These are phyloP conservation scores for Arthrobotrys megalospora DNA, from an alignment of 2,329 filamentous ascomycete species.

Conservation along the genomic window DNA sequence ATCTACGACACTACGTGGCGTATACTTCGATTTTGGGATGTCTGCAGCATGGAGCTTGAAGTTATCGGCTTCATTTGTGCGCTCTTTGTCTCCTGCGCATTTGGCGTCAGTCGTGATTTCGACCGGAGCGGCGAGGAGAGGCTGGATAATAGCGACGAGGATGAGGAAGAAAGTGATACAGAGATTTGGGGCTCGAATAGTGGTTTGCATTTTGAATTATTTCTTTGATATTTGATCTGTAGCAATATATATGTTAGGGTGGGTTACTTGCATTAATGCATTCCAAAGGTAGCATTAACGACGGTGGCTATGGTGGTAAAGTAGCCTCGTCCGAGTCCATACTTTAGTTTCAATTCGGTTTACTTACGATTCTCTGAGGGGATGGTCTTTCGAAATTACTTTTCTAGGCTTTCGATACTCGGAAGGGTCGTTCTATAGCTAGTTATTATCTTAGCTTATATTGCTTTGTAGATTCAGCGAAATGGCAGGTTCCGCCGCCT, in stretches of 20 bases:
- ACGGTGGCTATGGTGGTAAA: too few relatives aligned
- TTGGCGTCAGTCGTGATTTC: not conserved
- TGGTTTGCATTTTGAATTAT: slow-evolving; percentile 33
- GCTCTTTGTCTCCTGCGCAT: slow-evolving; percentile 14
- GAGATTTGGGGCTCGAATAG: slow-evolving; percentile 32
- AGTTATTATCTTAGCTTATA: too few relatives aligned
- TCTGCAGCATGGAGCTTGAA: slow-evolving; percentile 7
- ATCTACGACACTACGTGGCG: not conserved
- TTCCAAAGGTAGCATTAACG: too few relatives aligned
- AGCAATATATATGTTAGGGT: not conserved
- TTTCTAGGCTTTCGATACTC: too few relatives aligned
- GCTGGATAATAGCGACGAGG: slow-evolving; percentile 28
- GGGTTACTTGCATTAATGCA: too few relatives aligned
- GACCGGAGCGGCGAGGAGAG: slow-evolving; percentile 36
- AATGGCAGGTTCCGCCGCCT: too few relatives aligned
- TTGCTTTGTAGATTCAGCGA: too few relatives aligned
- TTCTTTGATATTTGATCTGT: not conserved
- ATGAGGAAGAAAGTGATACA: slow-evolving; percentile 47
- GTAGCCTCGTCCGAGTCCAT: too few relatives aligned
- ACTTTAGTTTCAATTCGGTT: too few relatives aligned
- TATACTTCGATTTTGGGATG: slow-evolving; percentile 7
- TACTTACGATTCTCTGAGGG: too few relatives aligned
- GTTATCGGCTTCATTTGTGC: not conserved
- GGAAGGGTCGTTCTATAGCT: too few relatives aligned
- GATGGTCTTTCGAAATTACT: too few relatives aligned